A percentile compares a stretch with the other conserved stretches of the same genome.
phyloP scores from a whole-genome alignment of 73 alveolate species.

The Breviolum minutum region DNA sequence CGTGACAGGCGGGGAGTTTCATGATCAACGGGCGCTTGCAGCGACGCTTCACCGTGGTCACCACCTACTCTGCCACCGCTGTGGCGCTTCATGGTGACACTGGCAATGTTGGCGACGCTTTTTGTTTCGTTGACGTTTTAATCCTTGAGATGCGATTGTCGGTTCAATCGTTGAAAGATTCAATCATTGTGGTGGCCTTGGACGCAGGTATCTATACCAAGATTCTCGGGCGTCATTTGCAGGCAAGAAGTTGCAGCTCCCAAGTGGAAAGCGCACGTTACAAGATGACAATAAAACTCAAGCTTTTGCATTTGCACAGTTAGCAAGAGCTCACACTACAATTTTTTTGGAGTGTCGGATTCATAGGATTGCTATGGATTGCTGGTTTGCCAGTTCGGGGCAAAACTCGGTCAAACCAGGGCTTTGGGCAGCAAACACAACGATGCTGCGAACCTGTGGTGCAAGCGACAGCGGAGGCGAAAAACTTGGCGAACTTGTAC shows the following conservation, averaged over 20 bases:
- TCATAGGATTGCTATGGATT: too few relatives aligned
- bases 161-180: too few relatives aligned
- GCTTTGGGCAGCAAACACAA: slow-evolving; percentile 80
- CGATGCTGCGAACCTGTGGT: slow-evolving; percentile 74
- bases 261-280: too few relatives aligned
- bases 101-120: background rate
- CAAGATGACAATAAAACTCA: too few relatives aligned
- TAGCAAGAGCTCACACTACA: too few relatives aligned
- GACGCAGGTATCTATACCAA: slow-evolving; percentile 86
- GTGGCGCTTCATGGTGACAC: slow-evolving; percentile 38
- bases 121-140: too few relatives aligned
- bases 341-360: too few relatives aligned
- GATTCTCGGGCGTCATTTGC: slow-evolving; percentile 98
- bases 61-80: slow-evolving; percentile 96
- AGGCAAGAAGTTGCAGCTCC: background rate
- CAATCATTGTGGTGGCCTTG: too few relatives aligned
- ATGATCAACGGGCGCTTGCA: slow-evolving; percentile 99
- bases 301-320: too few relatives aligned
- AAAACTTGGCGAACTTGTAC: background rate
- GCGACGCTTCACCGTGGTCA: slow-evolving; percentile 99
- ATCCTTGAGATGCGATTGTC: too few relatives aligned
- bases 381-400: too few relatives aligned
- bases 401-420: background rate
- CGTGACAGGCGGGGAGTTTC: slow-evolving; percentile 99
- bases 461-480: slow-evolving; percentile 84